Percentiles rank a stretch among this genome's conserved stretches.
Conservation (phyloP, 2,329 filamentous ascomycete species). For the Penicillium sp. region DNA sequence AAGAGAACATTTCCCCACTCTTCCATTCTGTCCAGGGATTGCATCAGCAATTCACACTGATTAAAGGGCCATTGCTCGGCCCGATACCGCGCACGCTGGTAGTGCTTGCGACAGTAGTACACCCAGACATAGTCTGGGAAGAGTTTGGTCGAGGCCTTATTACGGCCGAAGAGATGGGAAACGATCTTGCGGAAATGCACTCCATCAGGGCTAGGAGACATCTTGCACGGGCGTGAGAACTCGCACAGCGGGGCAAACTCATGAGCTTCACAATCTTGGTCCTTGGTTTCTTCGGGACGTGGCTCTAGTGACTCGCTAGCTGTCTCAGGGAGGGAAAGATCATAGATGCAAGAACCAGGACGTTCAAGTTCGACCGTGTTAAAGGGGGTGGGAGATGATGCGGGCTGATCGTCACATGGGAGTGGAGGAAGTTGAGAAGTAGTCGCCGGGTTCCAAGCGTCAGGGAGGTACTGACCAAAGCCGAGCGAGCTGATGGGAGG, state of each 20-base stretch:
- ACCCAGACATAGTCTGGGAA: conserved; percentile 73
- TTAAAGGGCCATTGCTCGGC: conserved; percentile 62
- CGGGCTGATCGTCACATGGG: no score
- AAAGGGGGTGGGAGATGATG: no score
- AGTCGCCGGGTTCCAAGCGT: not conserved
- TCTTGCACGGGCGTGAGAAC: conserved; percentile 22
- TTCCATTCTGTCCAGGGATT: conserved; percentile 68
- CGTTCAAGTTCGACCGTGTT: no score
- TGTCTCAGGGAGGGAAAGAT: no score
- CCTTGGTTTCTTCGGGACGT: not conserved
- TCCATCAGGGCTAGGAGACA: conserved; percentile 33
- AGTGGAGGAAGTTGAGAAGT: no score
- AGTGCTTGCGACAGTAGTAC: conserved; percentile 80
- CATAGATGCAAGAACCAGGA: no score
- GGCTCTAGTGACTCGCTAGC: not conserved
- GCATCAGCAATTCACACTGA: conserved; percentile 68
- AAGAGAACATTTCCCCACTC: conserved; percentile 65
- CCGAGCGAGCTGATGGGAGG: not conserved
- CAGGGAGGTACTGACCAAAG: not conserved
- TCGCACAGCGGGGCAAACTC: conserved; percentile 38
- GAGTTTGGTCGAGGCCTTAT: conserved; percentile 75
- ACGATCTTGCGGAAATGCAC: conserved; percentile 73
- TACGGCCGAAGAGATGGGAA: conserved; percentile 81
- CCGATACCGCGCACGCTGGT: conserved; percentile 77
- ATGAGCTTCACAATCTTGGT: conserved; percentile 31